phyloP scores from a whole-genome alignment of 176 grass and related monocot genomes.

The Paspalum notatum region DNA sequence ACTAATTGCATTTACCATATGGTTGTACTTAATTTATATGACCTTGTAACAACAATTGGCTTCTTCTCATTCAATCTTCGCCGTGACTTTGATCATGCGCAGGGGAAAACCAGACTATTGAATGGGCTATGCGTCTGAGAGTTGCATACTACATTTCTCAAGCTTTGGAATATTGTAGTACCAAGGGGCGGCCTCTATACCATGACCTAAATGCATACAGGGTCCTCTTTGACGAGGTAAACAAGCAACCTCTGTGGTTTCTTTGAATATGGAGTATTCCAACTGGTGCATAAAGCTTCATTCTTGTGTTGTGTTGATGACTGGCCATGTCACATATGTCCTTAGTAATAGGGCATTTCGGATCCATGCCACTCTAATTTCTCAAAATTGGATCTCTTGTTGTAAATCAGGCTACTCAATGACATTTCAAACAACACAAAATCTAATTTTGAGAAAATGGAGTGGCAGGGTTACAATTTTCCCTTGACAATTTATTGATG shows the following conservation, averaged over 20 bases:
- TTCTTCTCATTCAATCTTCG: constrained; percentile 26
- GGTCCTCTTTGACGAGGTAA: constrained; percentile 97
- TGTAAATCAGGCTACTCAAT: no score
- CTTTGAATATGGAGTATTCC: constrained; percentile 20
- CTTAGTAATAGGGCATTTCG: background rate
- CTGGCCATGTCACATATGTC: background rate
- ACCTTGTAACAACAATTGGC: background rate
- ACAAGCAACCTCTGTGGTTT: constrained; percentile 7
- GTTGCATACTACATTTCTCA: constrained; percentile 87
- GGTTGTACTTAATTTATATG: background rate
- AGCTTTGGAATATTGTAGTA: constrained; percentile 89
- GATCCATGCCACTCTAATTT: no score
- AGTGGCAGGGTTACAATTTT: no score
- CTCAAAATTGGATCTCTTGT: no score
- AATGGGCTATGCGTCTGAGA: constrained; percentile 96
- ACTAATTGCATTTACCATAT: background rate
- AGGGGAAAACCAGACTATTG: constrained; percentile 96
- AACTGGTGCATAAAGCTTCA: background rate
- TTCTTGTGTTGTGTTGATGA: constrained; percentile 14
- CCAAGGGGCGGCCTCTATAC: constrained; percentile 68
- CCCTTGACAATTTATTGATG: no score
- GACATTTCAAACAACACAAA: no score
- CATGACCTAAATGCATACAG: constrained; percentile 98
- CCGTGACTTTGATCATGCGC: constrained; percentile 39
- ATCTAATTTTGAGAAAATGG: no score